phyloP scores from a whole-genome alignment of 2,329 filamentous ascomycete species.

The Paracamarosporium sp. region DNA sequence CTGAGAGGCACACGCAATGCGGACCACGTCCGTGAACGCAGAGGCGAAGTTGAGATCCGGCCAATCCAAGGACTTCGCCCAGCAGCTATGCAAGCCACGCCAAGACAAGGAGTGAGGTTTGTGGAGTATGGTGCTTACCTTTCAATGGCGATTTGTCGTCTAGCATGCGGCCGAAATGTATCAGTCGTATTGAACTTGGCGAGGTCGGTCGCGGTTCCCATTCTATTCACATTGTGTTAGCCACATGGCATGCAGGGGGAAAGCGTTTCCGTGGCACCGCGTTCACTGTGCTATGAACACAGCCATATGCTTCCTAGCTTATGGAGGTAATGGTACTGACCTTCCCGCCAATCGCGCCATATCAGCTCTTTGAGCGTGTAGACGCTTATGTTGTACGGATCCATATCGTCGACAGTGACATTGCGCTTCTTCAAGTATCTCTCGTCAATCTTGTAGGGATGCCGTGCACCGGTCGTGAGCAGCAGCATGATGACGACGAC shows the following conservation, averaged over 20 bases:
- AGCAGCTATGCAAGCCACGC: conserved; percentile 24
- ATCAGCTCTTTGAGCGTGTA: conserved; percentile 96
- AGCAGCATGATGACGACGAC: conserved; percentile 80
- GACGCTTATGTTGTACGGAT: conserved; percentile 89
- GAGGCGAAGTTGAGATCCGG: conserved; percentile 3
- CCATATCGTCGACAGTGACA: conserved; percentile 75
- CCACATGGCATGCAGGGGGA: conserved; percentile 2
- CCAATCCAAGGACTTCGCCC: conserved; percentile 7
- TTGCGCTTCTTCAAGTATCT: conserved; percentile 83
- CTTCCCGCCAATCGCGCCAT: conserved; percentile 87
- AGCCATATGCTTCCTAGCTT: background rate
- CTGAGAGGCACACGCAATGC: background rate
- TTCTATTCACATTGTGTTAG: conserved; percentile 55
- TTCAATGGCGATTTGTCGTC: conserved; percentile 86
- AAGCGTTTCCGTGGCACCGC: background rate
- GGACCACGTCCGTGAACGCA: background rate
- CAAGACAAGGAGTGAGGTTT: conserved; percentile 17
- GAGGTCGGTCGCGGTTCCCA: conserved; percentile 89
- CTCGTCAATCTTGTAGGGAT: conserved; percentile 89
- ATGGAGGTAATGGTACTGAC: conserved; percentile 43
- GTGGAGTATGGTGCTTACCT: conserved; percentile 63
- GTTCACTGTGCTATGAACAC: background rate
- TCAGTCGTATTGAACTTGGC: conserved; percentile 87
- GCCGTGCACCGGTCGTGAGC: conserved; percentile 79
- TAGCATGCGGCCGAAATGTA: conserved; percentile 88